Conservation (phyloP, 768 basidiomycete genomes). For the Russula brevipes region DNA sequence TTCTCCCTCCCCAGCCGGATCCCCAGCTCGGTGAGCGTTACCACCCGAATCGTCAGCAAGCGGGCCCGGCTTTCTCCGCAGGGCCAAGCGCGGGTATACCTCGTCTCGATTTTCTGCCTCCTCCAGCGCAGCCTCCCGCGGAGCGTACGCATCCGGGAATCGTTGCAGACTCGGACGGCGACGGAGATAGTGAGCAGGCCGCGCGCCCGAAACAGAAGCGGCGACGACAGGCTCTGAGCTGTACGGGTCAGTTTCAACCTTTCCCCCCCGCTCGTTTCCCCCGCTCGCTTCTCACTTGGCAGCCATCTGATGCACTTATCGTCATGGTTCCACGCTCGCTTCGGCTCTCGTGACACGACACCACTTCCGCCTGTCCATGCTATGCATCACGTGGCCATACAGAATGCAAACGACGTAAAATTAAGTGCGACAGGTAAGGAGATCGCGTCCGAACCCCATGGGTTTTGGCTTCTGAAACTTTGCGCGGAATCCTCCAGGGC, state of each 20-base stretch:
- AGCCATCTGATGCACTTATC: slow-evolving; percentile 27
- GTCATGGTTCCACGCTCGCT: slow-evolving; percentile 20
- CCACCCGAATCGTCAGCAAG: slow-evolving; percentile 16
- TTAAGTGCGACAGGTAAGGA: slow-evolving; percentile 76
- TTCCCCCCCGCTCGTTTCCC: slow-evolving; percentile 21
- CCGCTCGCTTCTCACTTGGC: slow-evolving; percentile 24
- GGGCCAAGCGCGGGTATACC: slow-evolving; percentile 24
- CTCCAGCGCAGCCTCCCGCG: slow-evolving; percentile 14
- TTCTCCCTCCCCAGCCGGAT: slow-evolving; percentile 22
- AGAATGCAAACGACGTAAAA: slow-evolving; percentile 87
- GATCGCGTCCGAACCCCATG: slow-evolving; percentile 19
- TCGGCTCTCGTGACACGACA: slow-evolving; percentile 26
- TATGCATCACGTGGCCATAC: slow-evolving; percentile 22
- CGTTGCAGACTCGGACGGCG: slow-evolving; percentile 53
- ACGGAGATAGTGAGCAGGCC: slow-evolving; percentile 38
- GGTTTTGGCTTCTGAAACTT: slow-evolving; percentile 13
- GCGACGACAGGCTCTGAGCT: slow-evolving; percentile 75
- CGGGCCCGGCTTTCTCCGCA: slow-evolving; percentile 11
- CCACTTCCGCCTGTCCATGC: slow-evolving; percentile 27
- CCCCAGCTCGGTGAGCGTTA: slow-evolving; percentile 19
- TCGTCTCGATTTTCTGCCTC: slow-evolving; percentile 22
- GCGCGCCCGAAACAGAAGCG: slow-evolving; percentile 78
- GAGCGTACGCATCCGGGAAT: slow-evolving; percentile 33
- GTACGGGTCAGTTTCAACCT: slow-evolving; percentile 56
- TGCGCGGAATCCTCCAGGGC: slow-evolving; percentile 42